phyloP scores from a whole-genome alignment of 805 yeast species.

The Sporopachydermia quercuum region DNA sequence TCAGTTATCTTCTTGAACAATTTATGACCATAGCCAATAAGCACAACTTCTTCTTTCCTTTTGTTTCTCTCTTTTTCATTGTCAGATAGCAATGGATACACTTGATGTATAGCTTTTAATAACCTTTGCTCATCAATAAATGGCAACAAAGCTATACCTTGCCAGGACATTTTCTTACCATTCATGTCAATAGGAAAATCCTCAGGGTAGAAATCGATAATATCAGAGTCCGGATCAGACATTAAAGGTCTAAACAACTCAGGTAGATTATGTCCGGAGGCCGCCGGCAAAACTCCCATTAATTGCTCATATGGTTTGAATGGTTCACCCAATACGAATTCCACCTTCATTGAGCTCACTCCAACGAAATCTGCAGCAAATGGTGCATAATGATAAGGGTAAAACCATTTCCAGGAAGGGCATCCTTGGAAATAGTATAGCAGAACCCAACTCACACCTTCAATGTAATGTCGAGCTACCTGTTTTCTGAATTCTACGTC shows the following conservation, averaged over 20 bases:
- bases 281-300: constrained; percentile 92
- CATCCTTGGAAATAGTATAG: constrained; percentile 93
- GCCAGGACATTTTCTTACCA: constrained; percentile 92
- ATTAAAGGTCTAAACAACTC: constrained; percentile 66
- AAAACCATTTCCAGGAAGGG: constrained; percentile 97
- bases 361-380: constrained; percentile 78
- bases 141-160: constrained; percentile 80
- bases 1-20: constrained; percentile 25
- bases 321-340: constrained; percentile 58
- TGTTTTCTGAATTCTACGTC: constrained; percentile 37
- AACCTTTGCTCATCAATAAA: constrained; percentile 78
- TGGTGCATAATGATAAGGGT: constrained; percentile 96
- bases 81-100: constrained; percentile 48
- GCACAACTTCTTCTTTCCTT: constrained; percentile 51
- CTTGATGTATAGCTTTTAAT: constrained; percentile 45
- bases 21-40: constrained; percentile 50
- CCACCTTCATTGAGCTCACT: constrained; percentile 28
- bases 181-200: constrained; percentile 87
- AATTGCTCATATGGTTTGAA: constrained; percentile 85
- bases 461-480: constrained; percentile 64
- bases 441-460: constrained; percentile 95
- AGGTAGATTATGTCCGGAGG: constrained; percentile 78
- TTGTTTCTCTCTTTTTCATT: constrained; percentile 60
- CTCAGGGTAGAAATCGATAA: constrained; percentile 82
- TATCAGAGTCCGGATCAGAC: constrained; percentile 67